phyloP scores from a whole-genome alignment of 805 yeast genomes.

The Saccharomycopsis capsularis region DNA sequence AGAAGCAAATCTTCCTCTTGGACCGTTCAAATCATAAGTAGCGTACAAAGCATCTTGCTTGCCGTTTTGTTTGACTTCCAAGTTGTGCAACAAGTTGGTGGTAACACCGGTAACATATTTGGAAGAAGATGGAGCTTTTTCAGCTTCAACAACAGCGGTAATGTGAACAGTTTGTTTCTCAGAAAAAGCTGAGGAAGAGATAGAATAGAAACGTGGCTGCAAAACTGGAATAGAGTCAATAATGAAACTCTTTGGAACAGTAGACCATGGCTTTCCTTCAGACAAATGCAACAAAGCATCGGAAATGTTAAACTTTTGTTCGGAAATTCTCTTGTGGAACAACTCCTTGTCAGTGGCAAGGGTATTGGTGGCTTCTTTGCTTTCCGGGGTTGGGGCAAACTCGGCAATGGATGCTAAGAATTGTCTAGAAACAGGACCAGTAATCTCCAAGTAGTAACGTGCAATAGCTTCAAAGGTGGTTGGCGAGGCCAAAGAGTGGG shows the following conservation, averaged over 20 bases:
- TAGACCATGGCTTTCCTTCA: constrained; percentile 57
- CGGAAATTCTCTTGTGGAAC: constrained; percentile 60
- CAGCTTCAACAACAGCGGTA: constrained; percentile 88
- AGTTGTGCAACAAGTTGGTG: constrained; percentile 75
- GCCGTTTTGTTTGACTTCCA: constrained; percentile 55
- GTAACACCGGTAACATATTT: constrained; percentile 62
- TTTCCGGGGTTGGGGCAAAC: constrained; percentile 68
- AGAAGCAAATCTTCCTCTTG: constrained; percentile 46
- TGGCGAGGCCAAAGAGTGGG: constrained; percentile 61
- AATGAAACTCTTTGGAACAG: constrained; percentile 77
- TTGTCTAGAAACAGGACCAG: constrained; percentile 92
- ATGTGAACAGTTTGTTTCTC: constrained; percentile 72
- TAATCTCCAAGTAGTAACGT: constrained; percentile 81
- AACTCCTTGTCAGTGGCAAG: constrained; percentile 62
- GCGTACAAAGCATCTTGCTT: constrained; percentile 26
- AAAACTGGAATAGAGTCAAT: constrained; percentile 74
- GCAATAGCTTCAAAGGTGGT: constrained; percentile 84
- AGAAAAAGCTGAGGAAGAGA: constrained; percentile 78
- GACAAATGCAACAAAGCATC: constrained; percentile 64
- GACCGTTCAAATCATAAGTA: constrained; percentile 76
- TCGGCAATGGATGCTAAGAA: constrained; percentile 62
- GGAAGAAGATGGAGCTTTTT: constrained; percentile 27
- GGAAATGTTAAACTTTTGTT: constrained; percentile 61
- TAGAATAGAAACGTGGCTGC: constrained; percentile 94
- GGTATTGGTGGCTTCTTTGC: constrained; percentile 40